phyloP scores from a whole-genome alignment of 495 filamentous ascomycete species.

The Choiromyces venosus region DNA sequence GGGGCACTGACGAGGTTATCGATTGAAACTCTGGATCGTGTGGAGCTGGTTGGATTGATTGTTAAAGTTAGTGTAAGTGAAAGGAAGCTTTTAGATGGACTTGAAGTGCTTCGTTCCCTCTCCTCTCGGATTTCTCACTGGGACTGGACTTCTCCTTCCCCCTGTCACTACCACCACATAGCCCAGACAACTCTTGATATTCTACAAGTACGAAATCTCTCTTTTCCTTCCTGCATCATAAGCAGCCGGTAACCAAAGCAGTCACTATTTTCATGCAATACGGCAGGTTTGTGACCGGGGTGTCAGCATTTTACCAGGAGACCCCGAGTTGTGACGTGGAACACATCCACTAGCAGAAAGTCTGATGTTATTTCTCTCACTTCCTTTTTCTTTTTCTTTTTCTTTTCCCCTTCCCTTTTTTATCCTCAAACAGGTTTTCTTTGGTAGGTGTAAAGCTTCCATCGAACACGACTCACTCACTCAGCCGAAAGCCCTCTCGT shows the following conservation, averaged over 20 bases:
- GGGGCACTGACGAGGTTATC: background rate
- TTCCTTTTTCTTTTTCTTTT: background rate
- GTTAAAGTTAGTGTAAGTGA: background rate
- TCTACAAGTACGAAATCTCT: background rate
- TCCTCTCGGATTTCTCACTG: background rate
- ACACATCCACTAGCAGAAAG: background rate
- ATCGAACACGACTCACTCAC: background rate
- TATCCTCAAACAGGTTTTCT: background rate
- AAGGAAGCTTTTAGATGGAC: background rate
- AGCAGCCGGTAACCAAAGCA: background rate
- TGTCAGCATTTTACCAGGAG: background rate
- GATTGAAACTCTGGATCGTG: background rate
- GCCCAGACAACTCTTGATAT: background rate
- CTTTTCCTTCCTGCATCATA: background rate
- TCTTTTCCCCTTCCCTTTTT: background rate
- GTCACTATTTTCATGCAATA: background rate
- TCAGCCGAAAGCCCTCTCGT: background rate
- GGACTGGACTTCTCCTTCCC: background rate
- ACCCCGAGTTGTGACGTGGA: slow-evolving; percentile 1
- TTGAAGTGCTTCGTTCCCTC: background rate
- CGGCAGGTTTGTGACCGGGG: background rate
- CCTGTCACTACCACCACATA: background rate
- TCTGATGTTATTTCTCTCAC: background rate
- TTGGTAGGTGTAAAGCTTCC: background rate
- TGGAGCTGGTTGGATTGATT: background rate